Conservation (phyloP, 225 moss, liverwort and hornwort genomes). For the Physcomitrium patens region DNA sequence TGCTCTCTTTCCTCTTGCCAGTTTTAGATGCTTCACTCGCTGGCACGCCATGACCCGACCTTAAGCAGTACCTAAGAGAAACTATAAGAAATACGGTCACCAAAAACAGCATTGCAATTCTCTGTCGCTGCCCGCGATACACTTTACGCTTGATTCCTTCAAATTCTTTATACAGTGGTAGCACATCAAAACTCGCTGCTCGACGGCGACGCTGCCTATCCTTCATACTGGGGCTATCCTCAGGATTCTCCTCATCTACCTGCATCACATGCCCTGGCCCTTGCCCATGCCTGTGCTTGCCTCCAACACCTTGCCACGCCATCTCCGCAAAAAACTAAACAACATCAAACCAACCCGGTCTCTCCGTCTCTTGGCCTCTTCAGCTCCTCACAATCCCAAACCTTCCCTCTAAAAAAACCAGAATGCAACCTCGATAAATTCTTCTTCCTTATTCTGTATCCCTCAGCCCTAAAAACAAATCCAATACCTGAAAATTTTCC, state of each 20-base stretch:
- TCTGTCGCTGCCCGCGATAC: conserved; percentile 22
- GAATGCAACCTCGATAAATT: too few species aligned
- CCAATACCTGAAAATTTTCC: too few species aligned
- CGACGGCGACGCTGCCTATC: conserved; percentile 39
- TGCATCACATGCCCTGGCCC: background rate
- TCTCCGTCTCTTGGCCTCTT: too few species aligned
- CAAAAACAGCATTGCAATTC: conserved; percentile 16
- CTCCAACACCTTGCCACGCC: conserved; percentile 35
- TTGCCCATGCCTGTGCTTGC: conserved; percentile 45
- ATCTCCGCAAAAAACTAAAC: conserved; percentile 4
- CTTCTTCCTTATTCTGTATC: too few species aligned
- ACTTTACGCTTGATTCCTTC: conserved; percentile 26
- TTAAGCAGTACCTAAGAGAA: conserved; percentile 12
- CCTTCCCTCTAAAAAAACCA: too few species aligned
- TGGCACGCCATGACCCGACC: conserved; percentile 4
- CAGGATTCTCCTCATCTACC: conserved; percentile 40
- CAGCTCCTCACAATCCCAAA: too few species aligned
- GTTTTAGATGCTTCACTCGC: background rate
- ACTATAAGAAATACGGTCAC: conserved; percentile 20
- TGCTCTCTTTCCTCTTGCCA: conserved; percentile 47
- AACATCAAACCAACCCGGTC: too few species aligned
- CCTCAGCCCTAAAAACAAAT: too few species aligned
- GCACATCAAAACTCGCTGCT: conserved; percentile 28
- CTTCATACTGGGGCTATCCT: conserved; percentile 39
- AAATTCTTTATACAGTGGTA: conserved; percentile 38